Conservation (phyloP, 2,329 filamentous ascomycete genomes). For the Ophiostoma tasmaniense region DNA sequence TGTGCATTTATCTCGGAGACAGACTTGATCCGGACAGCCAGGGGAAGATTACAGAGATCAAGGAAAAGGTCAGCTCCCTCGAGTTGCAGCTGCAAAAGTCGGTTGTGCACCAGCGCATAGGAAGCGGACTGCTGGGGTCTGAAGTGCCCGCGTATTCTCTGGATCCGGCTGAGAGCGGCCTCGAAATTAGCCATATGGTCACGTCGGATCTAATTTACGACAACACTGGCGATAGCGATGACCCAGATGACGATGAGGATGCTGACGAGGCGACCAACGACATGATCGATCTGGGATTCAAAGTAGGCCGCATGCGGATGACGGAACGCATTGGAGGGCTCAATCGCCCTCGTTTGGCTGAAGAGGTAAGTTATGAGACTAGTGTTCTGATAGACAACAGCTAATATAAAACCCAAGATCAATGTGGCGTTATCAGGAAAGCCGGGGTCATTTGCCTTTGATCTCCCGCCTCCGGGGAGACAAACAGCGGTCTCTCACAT, state of each 20-base stretch:
- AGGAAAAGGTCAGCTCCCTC: constrained; percentile 66
- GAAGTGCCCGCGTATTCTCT: constrained; percentile 11
- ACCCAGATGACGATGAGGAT: constrained; percentile 8
- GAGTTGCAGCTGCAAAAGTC: constrained; percentile 63
- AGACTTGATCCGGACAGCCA: constrained; percentile 62
- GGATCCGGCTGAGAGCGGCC: constrained; percentile 42
- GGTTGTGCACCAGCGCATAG: constrained; percentile 18
- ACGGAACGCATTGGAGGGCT: constrained; percentile 68
- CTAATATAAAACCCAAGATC: constrained; percentile 11
- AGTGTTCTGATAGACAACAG: neutral
- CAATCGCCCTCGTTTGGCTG: constrained; percentile 59
- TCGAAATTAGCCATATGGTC: constrained; percentile 16
- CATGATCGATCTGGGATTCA: constrained; percentile 62
- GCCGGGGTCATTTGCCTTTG: constrained; percentile 11
- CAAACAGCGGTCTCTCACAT: neutral
- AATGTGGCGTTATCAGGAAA: constrained; percentile 13
- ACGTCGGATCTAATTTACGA: constrained; percentile 31
- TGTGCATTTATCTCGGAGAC: constrained; percentile 56
- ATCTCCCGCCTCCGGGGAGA: neutral
- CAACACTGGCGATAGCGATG: constrained; percentile 22
- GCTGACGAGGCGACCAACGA: constrained; percentile 44
- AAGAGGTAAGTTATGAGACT: constrained; percentile 48
- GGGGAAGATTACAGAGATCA: constrained; percentile 64
- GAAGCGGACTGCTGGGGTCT: constrained; percentile 11
- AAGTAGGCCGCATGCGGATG: constrained; percentile 62